Base-by-base conservation (phyloP, 441 rosid genomes). In the Viola pubescens region DNA sequence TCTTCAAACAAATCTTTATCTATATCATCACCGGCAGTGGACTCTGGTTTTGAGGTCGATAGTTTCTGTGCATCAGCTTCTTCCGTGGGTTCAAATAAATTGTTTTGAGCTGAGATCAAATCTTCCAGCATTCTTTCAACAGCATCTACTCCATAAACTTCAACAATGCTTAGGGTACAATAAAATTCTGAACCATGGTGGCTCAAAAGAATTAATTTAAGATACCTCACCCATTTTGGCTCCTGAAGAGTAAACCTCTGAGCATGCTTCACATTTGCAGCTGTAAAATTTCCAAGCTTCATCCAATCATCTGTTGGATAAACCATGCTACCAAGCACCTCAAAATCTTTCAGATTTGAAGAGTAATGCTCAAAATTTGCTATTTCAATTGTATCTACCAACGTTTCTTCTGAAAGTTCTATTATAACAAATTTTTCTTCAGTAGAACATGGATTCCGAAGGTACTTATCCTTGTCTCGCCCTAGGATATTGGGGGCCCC, bases 301-400 rank as follows among this genome's bases (percentile, higher is more conserved):
- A 77, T 63, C 98, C 97, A 92, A 0, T 63, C 61, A 48, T 79
- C 88, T 4, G 96, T 86, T 0, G 97, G 98, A 64, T 84, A 92
- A 50, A 79, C 82, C 77, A 84, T 73, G 65, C 94, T 87, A 2
- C 97, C 98, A 39, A 75, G 75, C 52, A 92, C 68, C 76, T 85
- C 96, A 73, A 89, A 83, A 34, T 84, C 83, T 74, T 83, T 92
- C 49, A 87, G 61, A 70, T 89, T 92, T 39, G 97, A 87, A 56
- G 98, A 89, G 67, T 92, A 77, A 58, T 92, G 98, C 75, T 92
- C 97, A 54, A 92, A 85, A 70, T 89, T 89, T 56, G 94, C 98
- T 62, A 89, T 76, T 78, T 76, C 81, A 37, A 89, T 74, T 10
- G 96, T 81, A 64, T 82, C 82, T 42, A 87, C 97, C 75, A 92